Evolutionary conservation across 2,329 filamentous ascomycete genomes (phyloP), one percentile per base, ranked within the genome.

Genomic region (Exophiala spinifera): DNA sequence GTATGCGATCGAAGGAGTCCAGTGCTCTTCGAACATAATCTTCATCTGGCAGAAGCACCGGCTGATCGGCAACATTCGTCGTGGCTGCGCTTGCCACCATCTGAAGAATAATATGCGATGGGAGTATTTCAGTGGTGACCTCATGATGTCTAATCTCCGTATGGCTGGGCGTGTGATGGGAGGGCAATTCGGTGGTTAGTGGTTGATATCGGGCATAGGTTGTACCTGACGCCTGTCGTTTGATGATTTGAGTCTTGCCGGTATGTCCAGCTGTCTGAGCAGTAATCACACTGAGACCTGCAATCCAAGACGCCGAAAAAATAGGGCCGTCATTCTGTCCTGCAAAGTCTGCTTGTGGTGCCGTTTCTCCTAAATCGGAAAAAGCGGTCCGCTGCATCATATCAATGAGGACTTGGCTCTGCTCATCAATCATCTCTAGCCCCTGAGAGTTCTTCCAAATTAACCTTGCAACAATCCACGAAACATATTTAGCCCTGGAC

Each of bases 311-410:
- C 56, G 74, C 77, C 42, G 71, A 74, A 11, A 65, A 63, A 17
- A 72, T 72, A 7, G 71, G 71, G 3, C 73, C 73, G 58, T 75
- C 71, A 46, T 69, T 74, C 10, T 72, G 73, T n/a, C 56, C 61
- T 45, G 64, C 63, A 51, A 70, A 65, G 56, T 60, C 44, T 55
- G 53, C 64, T 66, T 51, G 51, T 48, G 64, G 51, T 46, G 74
- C 67, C 3, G 75, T 77, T 65, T 95, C 89, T 57, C 91, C 88
- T 31, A 89, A 81, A 67, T 96, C 89, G 0, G 90, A 89, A 67
- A 87, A 96, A 1, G 90, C 85, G 15, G 91, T 87, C 64, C 91
- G 81, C 67, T 94, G 90, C 87, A 96, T 91, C 71, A 97, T 90
- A 69, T 99, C 94, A 51, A 97, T 84, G 7, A 94, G 94, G 31